Percentiles rank a stretch among this genome's conserved stretches.
phyloP scores from a whole-genome alignment of 306 rosid species.

The Elaeagnus macrophylla region DNA sequence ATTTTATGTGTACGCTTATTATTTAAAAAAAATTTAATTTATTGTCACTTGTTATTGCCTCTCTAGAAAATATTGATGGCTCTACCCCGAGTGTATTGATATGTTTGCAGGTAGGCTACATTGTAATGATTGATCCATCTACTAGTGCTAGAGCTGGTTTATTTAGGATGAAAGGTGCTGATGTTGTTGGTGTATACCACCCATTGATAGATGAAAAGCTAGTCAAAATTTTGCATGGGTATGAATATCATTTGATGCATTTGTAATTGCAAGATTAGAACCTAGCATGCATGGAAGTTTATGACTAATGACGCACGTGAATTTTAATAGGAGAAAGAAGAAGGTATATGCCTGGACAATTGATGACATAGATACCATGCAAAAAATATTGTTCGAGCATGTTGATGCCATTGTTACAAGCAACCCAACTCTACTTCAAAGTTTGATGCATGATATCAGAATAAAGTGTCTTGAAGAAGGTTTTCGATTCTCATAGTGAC shows the following conservation, averaged over 20 bases:
- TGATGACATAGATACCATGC: constrained; percentile 66
- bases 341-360: constrained; percentile 89
- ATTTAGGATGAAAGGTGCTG: constrained; percentile 73
- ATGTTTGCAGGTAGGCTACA: constrained; percentile 71
- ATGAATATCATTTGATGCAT: constrained; percentile 15
- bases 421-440: constrained; percentile 61
- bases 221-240: constrained; percentile 61
- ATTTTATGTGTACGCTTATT: too few species aligned
- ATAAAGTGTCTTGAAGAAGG: constrained; percentile 73
- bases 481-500: constrained; percentile 38
- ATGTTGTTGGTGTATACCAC: constrained; percentile 79
- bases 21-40: too few species aligned
- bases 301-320: constrained; percentile 7
- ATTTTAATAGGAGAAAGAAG: constrained; percentile 53
- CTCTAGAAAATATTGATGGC: too few species aligned
- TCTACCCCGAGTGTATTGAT: not conserved
- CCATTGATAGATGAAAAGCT: constrained; percentile 72
- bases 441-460: constrained; percentile 58
- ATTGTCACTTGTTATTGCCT: not conserved
- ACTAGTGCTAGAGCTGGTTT: constrained; percentile 52
- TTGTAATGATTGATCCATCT: constrained; percentile 69
- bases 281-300: not conserved
- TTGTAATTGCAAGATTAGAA: not conserved
- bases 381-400: constrained; percentile 47
- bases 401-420: constrained; percentile 82